phyloP scores from a whole-genome alignment of 179 eudicot species.

The Dionaea muscipula region DNA sequence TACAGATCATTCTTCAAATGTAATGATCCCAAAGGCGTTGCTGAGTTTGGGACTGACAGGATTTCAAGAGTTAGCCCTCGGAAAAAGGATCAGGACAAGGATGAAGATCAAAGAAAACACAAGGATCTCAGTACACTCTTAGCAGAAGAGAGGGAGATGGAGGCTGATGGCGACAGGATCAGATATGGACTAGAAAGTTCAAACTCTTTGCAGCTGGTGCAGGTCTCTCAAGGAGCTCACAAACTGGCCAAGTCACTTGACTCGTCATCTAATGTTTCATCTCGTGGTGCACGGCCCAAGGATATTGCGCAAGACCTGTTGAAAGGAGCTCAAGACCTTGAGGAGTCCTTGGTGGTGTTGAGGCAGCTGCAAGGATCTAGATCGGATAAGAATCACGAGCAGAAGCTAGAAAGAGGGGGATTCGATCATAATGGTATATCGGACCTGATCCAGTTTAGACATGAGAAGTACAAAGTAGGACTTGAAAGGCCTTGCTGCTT shows the following conservation, averaged over 20 bases:
- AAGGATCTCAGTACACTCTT: constrained; percentile 7
- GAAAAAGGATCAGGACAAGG: constrained; percentile 22
- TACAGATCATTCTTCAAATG: constrained; percentile 75
- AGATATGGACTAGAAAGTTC: constrained; percentile 17
- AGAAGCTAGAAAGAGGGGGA: constrained; percentile 22
- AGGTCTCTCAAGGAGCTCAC: constrained; percentile 41
- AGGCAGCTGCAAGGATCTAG: constrained; percentile 38
- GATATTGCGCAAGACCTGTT: constrained; percentile 56
- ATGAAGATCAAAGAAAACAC: constrained; percentile 20
- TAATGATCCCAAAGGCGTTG: constrained; percentile 76
- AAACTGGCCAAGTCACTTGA: constrained; percentile 44
- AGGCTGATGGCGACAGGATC: constrained; percentile 23
- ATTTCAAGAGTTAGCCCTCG: constrained; percentile 37
- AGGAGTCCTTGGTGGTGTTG: constrained; percentile 56
- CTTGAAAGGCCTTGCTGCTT: constrained; percentile 28
- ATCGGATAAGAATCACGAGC: constrained; percentile 22
- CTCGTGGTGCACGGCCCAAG: constrained; percentile 17
- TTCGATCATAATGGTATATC: constrained; percentile 19
- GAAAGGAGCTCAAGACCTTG: constrained; percentile 69
- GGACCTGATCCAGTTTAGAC: constrained; percentile 16
- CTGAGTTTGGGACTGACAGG: constrained; percentile 49
- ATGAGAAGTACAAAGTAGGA: constrained; percentile 15
- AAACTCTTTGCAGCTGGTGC: constrained; percentile 32
- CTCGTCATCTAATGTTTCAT: constrained; percentile 31
- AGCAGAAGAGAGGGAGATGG: constrained; percentile 25